phyloP scores from a whole-genome alignment of 768 basidiomycete genomes.

The Hericium rajendrae region DNA sequence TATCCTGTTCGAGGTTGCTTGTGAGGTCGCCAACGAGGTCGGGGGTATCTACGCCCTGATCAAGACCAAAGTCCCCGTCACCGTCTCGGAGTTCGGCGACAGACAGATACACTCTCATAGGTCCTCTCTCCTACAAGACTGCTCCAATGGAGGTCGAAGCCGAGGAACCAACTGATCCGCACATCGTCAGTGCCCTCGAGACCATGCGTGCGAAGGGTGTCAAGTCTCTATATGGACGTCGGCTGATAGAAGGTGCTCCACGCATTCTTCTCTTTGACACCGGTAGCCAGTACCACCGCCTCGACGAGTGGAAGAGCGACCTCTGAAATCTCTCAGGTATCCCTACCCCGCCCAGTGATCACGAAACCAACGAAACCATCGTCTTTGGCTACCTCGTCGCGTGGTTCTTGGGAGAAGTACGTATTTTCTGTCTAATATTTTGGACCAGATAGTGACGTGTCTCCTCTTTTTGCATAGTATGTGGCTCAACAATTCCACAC shows the following conservation, averaged over 20 bases:
- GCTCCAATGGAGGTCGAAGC: slow-evolving; percentile 98
- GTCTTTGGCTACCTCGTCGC: slow-evolving; percentile 96
- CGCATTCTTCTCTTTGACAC: slow-evolving; percentile 95
- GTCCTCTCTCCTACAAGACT: slow-evolving; percentile 96
- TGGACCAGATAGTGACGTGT: background rate
- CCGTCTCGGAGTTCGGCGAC: slow-evolving; percentile 91
- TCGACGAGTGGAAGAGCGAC: slow-evolving; percentile 99
- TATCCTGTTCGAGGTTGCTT: slow-evolving; percentile 89
- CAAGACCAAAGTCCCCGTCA: slow-evolving; percentile 98
- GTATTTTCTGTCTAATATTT: slow-evolving; percentile 18
- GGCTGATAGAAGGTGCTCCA: slow-evolving; percentile 97
- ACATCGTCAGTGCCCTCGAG: slow-evolving; percentile 67
- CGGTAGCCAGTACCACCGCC: slow-evolving; percentile 70
- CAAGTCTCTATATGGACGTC: slow-evolving; percentile 90
- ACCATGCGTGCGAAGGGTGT: slow-evolving; percentile 84
- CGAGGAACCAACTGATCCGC: slow-evolving; percentile 77
- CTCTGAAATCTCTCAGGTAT: slow-evolving; percentile 98
- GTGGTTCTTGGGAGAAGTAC: slow-evolving; percentile 98
- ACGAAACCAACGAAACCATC: slow-evolving; percentile 97
- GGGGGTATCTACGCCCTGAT: slow-evolving; percentile 99
- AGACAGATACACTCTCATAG: slow-evolving; percentile 81
- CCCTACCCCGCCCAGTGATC: slow-evolving; percentile 93
- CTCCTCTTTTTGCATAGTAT: slow-evolving; percentile 40
- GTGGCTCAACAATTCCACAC: slow-evolving; percentile 69
- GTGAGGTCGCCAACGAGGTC: slow-evolving; percentile 99